phyloP scores from a whole-genome alignment of 768 basidiomycete species.

The Leccinum uliginosum region DNA sequence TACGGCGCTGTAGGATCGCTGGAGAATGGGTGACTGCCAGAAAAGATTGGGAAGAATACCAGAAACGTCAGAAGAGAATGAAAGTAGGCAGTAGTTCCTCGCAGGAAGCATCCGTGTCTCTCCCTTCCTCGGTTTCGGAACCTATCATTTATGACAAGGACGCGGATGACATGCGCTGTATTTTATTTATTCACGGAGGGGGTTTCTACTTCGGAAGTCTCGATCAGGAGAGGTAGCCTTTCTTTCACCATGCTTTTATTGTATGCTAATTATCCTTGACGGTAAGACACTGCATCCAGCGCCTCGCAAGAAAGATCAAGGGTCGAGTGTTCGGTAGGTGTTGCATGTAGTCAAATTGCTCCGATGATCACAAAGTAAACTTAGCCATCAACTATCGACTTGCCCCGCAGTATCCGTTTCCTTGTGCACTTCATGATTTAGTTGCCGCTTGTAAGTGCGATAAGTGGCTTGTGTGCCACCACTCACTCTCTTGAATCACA shows the following conservation, averaged over 20 bases:
- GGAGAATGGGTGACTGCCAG: constrained; percentile 85
- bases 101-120: constrained; percentile 13
- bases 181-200: constrained; percentile 77
- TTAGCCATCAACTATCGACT: constrained; percentile 76
- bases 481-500: neutral
- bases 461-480: neutral
- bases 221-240: constrained; percentile 62
- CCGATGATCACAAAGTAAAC: constrained; percentile 13
- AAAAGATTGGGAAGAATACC: constrained; percentile 76
- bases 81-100: constrained; percentile 7
- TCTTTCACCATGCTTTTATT: constrained; percentile 1
- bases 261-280: constrained; percentile 2
- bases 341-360: neutral
- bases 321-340: constrained; percentile 77
- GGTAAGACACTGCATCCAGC: constrained; percentile 65
- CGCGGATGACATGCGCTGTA: constrained; percentile 83
- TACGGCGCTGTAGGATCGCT: constrained; percentile 51
- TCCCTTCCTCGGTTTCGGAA: constrained; percentile 21
- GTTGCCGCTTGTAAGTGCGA: constrained; percentile 72
- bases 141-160: constrained; percentile 52
- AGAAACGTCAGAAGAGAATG: constrained; percentile 49
- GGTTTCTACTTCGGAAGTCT: constrained; percentile 85
- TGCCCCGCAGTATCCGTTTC: constrained; percentile 97
- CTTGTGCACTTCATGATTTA: constrained; percentile 85
- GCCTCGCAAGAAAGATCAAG: constrained; percentile 87